phyloP scores from a whole-genome alignment of 495 filamentous ascomycete genomes.

The Bacidia gigantensis region DNA sequence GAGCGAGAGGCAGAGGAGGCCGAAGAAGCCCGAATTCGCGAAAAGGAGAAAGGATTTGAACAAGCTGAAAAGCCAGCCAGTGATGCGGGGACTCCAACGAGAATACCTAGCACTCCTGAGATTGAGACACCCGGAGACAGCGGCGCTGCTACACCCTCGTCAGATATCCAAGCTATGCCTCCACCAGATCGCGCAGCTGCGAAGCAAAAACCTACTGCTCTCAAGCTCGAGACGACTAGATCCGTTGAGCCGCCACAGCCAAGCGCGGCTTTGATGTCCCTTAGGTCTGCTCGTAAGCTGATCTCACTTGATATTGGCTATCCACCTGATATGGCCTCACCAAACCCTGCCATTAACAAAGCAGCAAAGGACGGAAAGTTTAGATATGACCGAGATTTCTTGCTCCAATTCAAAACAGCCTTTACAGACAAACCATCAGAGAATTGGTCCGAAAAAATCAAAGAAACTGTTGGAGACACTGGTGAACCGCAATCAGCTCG shows the following conservation, averaged over 20 bases:
- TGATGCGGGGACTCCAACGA: conserved; percentile 44
- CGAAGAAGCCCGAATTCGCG: conserved; percentile 39
- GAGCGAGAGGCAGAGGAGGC: conserved; percentile 43
- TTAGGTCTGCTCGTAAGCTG: conserved; percentile 77
- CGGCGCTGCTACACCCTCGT: conserved; percentile 41
- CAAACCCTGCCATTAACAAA: conserved; percentile 78
- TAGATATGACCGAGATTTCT: conserved; percentile 88
- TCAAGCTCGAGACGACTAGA: conserved; percentile 74
- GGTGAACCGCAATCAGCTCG: conserved; percentile 47
- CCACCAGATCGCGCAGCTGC: conserved; percentile 33
- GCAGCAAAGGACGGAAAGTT: conserved; percentile 65
- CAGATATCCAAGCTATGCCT: conserved; percentile 40
- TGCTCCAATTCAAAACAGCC: conserved; percentile 89
- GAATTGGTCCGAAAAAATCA: conserved; percentile 78
- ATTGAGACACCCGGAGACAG: conserved; percentile 32
- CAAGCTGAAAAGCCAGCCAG: conserved; percentile 32
- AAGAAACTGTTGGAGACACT: conserved; percentile 68
- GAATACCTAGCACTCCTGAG: conserved; percentile 25
- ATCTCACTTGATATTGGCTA: conserved; percentile 58
- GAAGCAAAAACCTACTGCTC: conserved; percentile 57
- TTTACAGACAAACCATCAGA: conserved; percentile 91
- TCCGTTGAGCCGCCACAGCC: conserved; percentile 77
- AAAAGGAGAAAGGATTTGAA: conserved; percentile 29
- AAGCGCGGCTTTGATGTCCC: conserved; percentile 78
- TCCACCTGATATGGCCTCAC: conserved; percentile 66